phyloP scores from a whole-genome alignment of 169 alveolate genomes.

The Plasmodium sp. region DNA sequence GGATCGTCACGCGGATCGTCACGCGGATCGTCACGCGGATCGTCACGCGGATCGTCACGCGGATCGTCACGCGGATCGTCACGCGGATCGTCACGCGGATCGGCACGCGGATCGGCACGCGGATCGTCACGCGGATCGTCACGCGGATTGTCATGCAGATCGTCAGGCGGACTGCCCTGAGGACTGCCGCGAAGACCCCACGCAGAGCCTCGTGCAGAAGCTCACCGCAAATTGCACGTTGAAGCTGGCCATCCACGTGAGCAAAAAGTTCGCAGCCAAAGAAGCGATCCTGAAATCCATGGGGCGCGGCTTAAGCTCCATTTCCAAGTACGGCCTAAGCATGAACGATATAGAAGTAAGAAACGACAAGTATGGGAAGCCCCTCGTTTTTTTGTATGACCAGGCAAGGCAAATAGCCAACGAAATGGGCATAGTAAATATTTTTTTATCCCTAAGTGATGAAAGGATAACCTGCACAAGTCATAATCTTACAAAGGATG shows the following conservation, averaged over 20 bases:
- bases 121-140: too few species aligned
- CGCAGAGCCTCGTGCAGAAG: background rate
- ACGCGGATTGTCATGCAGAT: too few species aligned
- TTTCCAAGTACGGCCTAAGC: conserved; percentile 66
- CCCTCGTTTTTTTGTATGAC: conserved; percentile 46
- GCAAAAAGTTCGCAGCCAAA: conserved; percentile 66
- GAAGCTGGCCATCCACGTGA: conserved; percentile 45
- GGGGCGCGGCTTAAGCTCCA: conserved; percentile 63
- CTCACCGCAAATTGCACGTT: background rate
- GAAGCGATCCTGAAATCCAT: conserved; percentile 58
- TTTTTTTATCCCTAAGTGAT: conserved; percentile 55
- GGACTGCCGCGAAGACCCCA: background rate
- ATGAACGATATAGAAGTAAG: conserved; percentile 68
- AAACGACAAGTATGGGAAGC: conserved; percentile 70
- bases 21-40: too few species aligned
- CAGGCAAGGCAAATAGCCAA: conserved; percentile 35
- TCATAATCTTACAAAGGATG: background rate
- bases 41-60: too few species aligned
- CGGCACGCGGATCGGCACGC: too few species aligned
- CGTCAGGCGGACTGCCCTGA: too few species aligned
- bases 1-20: too few species aligned
- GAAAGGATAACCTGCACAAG: conserved; percentile 20
- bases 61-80: too few species aligned
- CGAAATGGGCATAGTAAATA: conserved; percentile 63
- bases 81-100: too few species aligned